A percentile compares a stretch with the other conserved stretches of the same genome.
These are phyloP conservation scores for Aspergillus flavus DNA, from an alignment of 2,329 filamentous ascomycete species.

Conservation along the genomic window DNA sequence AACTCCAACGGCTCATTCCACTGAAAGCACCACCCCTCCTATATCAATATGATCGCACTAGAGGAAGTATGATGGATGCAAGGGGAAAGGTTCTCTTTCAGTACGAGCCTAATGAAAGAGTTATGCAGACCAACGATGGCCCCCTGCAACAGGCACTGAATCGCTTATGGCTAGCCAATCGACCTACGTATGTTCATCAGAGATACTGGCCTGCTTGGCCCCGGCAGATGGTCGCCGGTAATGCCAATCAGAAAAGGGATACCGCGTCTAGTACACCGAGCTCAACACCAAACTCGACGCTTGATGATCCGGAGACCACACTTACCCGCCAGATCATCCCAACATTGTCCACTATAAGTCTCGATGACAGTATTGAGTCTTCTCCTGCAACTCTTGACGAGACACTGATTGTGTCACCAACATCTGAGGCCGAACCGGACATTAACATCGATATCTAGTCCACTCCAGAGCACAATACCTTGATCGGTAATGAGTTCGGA, in stretches of 20 bases:
- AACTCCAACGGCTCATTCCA: neutral
- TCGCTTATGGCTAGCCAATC: neutral
- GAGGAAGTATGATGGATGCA: neutral
- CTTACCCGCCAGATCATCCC: neutral
- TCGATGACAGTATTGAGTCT: neutral
- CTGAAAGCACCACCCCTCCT: neutral
- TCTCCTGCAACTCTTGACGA: neutral
- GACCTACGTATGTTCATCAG: neutral
- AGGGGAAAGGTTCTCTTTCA: neutral
- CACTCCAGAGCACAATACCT: neutral
- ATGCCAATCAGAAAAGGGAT: neutral
- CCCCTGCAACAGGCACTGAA: neutral
- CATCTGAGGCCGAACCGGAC: neutral
- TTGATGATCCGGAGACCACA: neutral
- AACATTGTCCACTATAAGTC: neutral
- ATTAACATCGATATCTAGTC: neutral
- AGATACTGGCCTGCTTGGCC: neutral
- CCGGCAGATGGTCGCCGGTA: neutral
- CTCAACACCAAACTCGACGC: neutral
- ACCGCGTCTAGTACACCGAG: too few species aligned
- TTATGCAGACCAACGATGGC: neutral
- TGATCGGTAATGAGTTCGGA: too few species aligned
- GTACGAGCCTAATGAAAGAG: neutral
- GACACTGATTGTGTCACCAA: neutral
- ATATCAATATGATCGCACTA: neutral